These are phyloP conservation scores for Neotropicomus parvogracilis DNA, from an alignment of 1,284 basidiomycete species.

Conservation along the genomic window DNA sequence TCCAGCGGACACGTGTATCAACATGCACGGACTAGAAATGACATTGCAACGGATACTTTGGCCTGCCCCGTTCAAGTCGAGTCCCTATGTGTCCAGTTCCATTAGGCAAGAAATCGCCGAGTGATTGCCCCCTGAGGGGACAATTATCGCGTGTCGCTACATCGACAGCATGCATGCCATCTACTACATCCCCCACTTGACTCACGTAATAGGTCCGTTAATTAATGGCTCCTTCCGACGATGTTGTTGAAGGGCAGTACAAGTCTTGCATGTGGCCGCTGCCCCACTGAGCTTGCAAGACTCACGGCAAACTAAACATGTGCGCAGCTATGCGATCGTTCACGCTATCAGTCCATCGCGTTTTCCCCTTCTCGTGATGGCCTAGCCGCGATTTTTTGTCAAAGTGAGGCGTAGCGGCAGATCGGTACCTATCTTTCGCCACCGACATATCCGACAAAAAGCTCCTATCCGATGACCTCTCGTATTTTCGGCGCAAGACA, in stretches of 20 bases:
- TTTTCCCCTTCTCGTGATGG: slow-evolving; percentile 18
- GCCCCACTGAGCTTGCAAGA: slow-evolving; percentile 5
- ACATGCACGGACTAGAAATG: slow-evolving; percentile 13
- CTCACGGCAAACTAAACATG: slow-evolving; percentile 15
- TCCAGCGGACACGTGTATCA: slow-evolving; percentile 28
- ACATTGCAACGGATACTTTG: slow-evolving; percentile 8
- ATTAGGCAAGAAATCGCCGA: slow-evolving; percentile 23
- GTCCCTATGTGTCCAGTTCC: slow-evolving; percentile 16
- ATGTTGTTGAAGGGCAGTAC: slow-evolving; percentile 9
- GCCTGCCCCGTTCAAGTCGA: slow-evolving; percentile 7
- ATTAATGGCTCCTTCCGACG: slow-evolving; percentile 13
- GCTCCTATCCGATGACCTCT: slow-evolving; percentile 23
- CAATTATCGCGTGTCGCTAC: slow-evolving; percentile 23
- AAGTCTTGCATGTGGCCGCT: slow-evolving; percentile 4
- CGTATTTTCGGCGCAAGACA: slow-evolving; percentile 1
- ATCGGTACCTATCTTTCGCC: slow-evolving; percentile 24
- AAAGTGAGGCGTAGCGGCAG: slow-evolving; percentile 9
- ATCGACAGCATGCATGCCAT: slow-evolving; percentile 23
- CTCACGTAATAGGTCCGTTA: slow-evolving; percentile 25
- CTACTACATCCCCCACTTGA: slow-evolving; percentile 8
- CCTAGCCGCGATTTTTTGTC: slow-evolving; percentile 13
- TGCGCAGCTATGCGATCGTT: not conserved
- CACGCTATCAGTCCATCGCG: slow-evolving; percentile 18
- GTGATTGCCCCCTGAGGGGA: slow-evolving; percentile 16
- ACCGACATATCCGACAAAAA: slow-evolving; percentile 15